Percentiles rank a stretch among this genome's conserved stretches.
Evolutionary conservation across 495 filamentous ascomycete species (phyloP).

Genomic region (Neurospora terricola): DNA sequence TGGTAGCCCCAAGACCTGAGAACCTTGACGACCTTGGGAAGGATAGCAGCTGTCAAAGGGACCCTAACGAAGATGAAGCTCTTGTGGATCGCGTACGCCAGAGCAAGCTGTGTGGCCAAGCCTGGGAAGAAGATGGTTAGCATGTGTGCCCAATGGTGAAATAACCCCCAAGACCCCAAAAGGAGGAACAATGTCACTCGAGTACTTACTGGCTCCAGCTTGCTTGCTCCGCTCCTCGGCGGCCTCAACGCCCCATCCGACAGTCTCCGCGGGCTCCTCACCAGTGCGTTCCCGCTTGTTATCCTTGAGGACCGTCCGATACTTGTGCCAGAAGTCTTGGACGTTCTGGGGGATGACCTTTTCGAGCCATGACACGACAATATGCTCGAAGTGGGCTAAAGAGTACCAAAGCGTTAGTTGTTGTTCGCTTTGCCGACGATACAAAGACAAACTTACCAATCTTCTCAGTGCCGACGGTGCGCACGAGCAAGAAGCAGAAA

Average conservation of each 20-base stretch:
- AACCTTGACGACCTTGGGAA: slow-evolving; percentile 82
- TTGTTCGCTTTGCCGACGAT: background rate
- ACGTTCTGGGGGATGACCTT: slow-evolving; percentile 43
- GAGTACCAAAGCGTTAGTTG: slow-evolving; percentile 4
- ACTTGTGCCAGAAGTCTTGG: slow-evolving; percentile 32
- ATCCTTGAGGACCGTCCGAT: slow-evolving; percentile 26
- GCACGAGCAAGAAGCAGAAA: slow-evolving; percentile 84
- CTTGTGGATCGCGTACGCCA: slow-evolving; percentile 97
- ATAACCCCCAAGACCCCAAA: background rate
- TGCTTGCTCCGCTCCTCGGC: slow-evolving; percentile 36
- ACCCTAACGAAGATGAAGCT: slow-evolving; percentile 93
- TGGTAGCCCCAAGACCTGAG: slow-evolving; percentile 73
- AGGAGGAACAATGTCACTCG: background rate
- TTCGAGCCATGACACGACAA: slow-evolving; percentile 35
- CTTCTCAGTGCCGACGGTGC: slow-evolving; percentile 68
- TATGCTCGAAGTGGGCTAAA: slow-evolving; percentile 40
- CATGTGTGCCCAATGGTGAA: background rate
- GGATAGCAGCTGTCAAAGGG: slow-evolving; percentile 78
- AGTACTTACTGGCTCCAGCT: slow-evolving; percentile 43
- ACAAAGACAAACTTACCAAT: slow-evolving; percentile 49
- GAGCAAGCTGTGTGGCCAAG: slow-evolving; percentile 69
- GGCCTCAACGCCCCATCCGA: slow-evolving; percentile 43
- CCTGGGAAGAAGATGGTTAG: slow-evolving; percentile 18
- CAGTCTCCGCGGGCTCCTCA: slow-evolving; percentile 25
- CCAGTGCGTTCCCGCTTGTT: slow-evolving; percentile 19